Evolutionary conservation across 164 flowering plant species (phyloP).

Genomic region (Hamamelis virginiana): DNA sequence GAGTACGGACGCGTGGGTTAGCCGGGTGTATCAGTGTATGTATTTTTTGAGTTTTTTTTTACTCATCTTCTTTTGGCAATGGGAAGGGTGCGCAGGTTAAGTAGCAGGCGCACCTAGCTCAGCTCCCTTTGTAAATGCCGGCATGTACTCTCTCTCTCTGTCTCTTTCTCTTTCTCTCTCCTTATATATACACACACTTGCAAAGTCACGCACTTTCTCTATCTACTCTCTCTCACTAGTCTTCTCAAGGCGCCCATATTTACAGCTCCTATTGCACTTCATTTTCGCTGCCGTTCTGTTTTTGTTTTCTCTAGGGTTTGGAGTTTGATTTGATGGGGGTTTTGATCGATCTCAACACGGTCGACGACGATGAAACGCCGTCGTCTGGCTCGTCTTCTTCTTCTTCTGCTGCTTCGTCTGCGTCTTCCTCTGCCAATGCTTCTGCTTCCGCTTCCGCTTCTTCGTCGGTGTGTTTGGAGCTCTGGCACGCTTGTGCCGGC

Average conservation of each 20-base stretch:
- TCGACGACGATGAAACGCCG: slow-evolving; percentile 48
- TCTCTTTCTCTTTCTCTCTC: slow-evolving; percentile 5
- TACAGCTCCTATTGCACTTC: too few species aligned
- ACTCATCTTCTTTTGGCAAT: slow-evolving; percentile 23
- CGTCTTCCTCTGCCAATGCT: slow-evolving; percentile 20
- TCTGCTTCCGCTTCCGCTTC: slow-evolving; percentile 20
- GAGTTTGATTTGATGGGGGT: slow-evolving; percentile 36
- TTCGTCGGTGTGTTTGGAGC: slow-evolving; percentile 77
- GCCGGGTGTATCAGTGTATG: not conserved
- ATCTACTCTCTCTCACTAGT: too few species aligned
- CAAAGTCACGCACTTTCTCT: too few species aligned
- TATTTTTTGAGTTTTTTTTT: too few species aligned
- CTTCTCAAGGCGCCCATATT: too few species aligned
- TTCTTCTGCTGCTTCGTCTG: slow-evolving; percentile 36
- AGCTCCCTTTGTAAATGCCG: slow-evolving; percentile 17
- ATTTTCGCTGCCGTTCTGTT: not conserved
- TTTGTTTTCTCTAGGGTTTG: not conserved
- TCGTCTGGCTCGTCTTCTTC: slow-evolving; percentile 25
- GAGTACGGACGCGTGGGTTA: slow-evolving; percentile 5
- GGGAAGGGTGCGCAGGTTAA: slow-evolving; percentile 13
- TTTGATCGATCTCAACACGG: slow-evolving; percentile 73
- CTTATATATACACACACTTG: not conserved
- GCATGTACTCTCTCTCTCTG: slow-evolving; percentile 13
- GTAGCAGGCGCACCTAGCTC: slow-evolving; percentile 4
- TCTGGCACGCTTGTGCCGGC: slow-evolving; percentile 98